Evolutionary conservation across 2,329 filamentous ascomycete species (phyloP), one percentile per base, ranked within the genome.

Genomic region (Phialophora expanda): DNA sequence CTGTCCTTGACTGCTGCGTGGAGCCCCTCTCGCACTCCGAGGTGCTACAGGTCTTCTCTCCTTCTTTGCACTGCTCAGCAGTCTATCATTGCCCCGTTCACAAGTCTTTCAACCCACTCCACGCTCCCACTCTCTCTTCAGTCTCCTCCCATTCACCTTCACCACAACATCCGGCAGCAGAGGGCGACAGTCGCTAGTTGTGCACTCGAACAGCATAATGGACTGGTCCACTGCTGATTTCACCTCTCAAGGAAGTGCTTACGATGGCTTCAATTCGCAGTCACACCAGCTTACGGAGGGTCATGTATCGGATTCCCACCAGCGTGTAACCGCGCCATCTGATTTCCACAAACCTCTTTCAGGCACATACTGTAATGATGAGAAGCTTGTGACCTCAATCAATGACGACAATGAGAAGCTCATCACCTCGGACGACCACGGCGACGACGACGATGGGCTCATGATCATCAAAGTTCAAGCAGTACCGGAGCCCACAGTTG

Each of bases 401-500:
- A 41, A 50, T n/a, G 56, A 50, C 24, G 24, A n/a, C 56, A 38
- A 34, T 17, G 56, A 34, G 1, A 38, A 59, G 22, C 17, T 50
- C 24, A n/a, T 50, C n/a, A 14, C 22, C 41, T n/a, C 7, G 8
- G 38, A n/a, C 38, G 3, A 59, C 24, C 41, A 48, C 17, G 41
- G 14, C 17, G 30, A 44, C 56, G 56, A 50, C 8, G 56, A 50
- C 8, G 41, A 59, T 2, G 56, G 32, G 3, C 17, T 50, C 28
- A 11, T 50, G 20, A 14, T 59, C 41, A 50, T 26, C 6, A 28
- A 30, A 50, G 20, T 28, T 28, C 56, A 26, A 48, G 2, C 26
- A 4, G 41, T 58, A n/a, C 12, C 56, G 9, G n/a, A 34, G 17
- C 26, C 41, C 7, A 12, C 12, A 20, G n/a, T 22, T 14, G 30